Base-by-base conservation (phyloP, 2,329 filamentous ascomycete species). In the Aspergillus fijiensis region DNA sequence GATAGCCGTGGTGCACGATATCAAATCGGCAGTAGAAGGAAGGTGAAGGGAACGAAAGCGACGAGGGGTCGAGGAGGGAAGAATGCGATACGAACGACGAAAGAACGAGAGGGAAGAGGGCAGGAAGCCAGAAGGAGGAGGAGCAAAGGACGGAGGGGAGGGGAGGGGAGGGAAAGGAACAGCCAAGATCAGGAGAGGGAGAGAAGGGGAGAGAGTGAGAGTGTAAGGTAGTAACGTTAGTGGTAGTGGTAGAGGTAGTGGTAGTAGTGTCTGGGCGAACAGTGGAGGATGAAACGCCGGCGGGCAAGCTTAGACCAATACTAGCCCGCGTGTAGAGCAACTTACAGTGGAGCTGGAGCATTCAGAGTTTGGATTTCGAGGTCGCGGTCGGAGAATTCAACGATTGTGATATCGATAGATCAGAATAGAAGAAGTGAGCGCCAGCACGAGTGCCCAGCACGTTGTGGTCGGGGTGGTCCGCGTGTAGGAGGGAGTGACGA, bases 21-120 rank as follows among this genome's bases (percentile, higher is more conserved):
- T 68, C 65, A 71, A 70, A 67, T 63, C 63, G 63, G 62, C 62
- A 63, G 31, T 25, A 52, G 52, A 47, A 47, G 29, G 53, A 29
- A 29, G 27, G 27, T 16, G 50, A 59, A 53, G 52, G 19, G 49
- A 56, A 33, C 51, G 49, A 48, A 55, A 19, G 39, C 39, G 16
- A 42, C 39, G 39, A 14, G 33, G 39, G 16, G 39, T 19, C 39
- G 27, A 39, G 21, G 21, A 33, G 16, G 49, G 31, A 31, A 33
- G 48, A 56, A 31, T 45, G 52, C 51, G 48, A 42, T 9, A 49
- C 42, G 21, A 14, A 42, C 49, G 21, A 33, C 7, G 55, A 35
- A 35, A 35, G 25, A 54, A 39, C 7, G 39, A 19, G 16, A 45
- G 16, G 39, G 39, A 45, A 45, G 5, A 45, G 39, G 39, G 19